Base-by-base conservation (phyloP, 2,329 filamentous ascomycete genomes). In the Didymella lethalis region DNA sequence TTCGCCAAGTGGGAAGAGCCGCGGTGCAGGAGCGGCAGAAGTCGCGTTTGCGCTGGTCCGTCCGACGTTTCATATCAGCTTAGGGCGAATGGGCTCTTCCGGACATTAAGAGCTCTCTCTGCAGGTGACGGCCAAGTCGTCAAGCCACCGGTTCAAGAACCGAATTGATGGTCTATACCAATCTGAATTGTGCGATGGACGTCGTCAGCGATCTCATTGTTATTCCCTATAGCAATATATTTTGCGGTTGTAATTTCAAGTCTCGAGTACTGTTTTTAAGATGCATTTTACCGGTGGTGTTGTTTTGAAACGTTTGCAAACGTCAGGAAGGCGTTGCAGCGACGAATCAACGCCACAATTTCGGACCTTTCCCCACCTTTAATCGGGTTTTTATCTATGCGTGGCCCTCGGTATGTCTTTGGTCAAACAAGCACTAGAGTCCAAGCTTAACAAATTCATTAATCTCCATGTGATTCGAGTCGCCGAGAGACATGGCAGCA, bases 1-100 rank as follows among this genome's bases (percentile, higher is more conserved):
- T 38, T 48, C 29, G 54, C 48, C 54, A 57, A 57, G 54, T 38
- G 28, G 26, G 16, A 16, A 26, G 41, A 41, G 18, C 26, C 26
- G 43, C 23, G 43, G 54, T 31, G 40, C 23, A 54, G 29, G 16
- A 38, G 26, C 48, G 52, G 59, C 36, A 59, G 36, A 59, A 43
- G 18, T 49, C 11, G 12, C 26, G 18, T 46, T 44, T 36, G 31
- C 16, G 28, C 18, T 36, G 26, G 45, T 40, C 29, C 10, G 36
- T 45, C 32, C 23, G 11, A n/a, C 34, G 23, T 57, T 57, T 41
- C n/a, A 47, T 18, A 23, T 40, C 11, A 20, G 23, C 12, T 29
- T 14, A 28, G 32, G 25, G 36, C 36, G 36, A 40, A 26, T 25
- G 25, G 29, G 23, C 43, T 26, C 7, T 25, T 26, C 14, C 40